Base-by-base conservation (phyloP, 108 stramenopile species). In the Pseudonitzschia pungens region DNA sequence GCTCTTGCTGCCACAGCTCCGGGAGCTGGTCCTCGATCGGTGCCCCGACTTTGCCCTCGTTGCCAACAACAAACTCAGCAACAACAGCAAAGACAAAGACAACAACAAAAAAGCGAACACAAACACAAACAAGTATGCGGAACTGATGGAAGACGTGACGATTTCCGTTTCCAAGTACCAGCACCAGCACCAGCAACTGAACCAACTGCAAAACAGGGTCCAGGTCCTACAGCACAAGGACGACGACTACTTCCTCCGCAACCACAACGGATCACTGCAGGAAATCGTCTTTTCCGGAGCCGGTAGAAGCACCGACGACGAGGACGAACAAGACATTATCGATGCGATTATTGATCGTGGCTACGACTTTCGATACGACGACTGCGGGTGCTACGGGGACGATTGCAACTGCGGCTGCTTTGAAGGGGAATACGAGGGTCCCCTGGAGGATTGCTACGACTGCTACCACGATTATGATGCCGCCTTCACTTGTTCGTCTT, bases 1-100 rank as follows among this genome's bases (percentile, higher is more conserved):
- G 45, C 45, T 48, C 45, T 24, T 22, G 24, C 9, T 55, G 9
- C n/a, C n/a, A 1, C 5, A 55, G 22, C 54, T 55, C 22, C 24
- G 26, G 54, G 22, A 55, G 21, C 26, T 55, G 2, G 22, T 55
- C 22, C 26, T 55, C 24, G 54, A 55, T 24, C 54, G 54, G 54
- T 55, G 54, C 20, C 54, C 54, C 54, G 54, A 55, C 2, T 55
- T 55, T 55, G 54, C 54, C 1, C 54, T 55, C 10, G 54, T 24
- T 55, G 22, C 2, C 22, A 10, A 1, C n/a, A 55, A 55, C 20
- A 24, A 55, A 12, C 9, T 24, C 54, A 26, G 2, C 54, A 55
- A 20, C 54, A 20, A 2, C 54, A 22, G 2, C 54, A 36, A 36
- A 2, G 6, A 2, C 36, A 36, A 36, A 2, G 6, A 36, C 36